Evolutionary conservation across 2,329 filamentous ascomycete species (phyloP).

Genomic region (Coleophoma cylindrospora): DNA sequence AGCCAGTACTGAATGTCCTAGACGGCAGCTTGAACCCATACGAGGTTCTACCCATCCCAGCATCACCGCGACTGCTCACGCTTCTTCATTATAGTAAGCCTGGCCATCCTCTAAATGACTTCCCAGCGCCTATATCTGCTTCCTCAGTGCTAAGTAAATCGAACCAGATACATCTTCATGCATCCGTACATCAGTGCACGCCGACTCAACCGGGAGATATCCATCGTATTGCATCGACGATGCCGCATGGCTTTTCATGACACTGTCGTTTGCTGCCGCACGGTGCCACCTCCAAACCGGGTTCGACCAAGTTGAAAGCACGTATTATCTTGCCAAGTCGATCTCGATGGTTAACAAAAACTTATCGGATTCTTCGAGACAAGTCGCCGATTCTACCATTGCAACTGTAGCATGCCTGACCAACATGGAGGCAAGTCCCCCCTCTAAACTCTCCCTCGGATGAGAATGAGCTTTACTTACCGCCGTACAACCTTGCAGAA

Average conservation of each 20-base stretch:
- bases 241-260: slow-evolving; percentile 1
- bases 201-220: not conserved
- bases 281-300: not conserved
- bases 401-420: not conserved
- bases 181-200: slow-evolving; percentile 1
- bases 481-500: not conserved
- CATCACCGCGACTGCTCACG: no score
- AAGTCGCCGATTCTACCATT: not conserved
- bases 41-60: no score
- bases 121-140: no score
- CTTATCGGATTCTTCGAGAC: not conserved
- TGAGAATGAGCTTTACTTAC: not conserved
- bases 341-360: not conserved
- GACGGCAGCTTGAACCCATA: no score
- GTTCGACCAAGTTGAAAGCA: not conserved
- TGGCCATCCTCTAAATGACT: no score
- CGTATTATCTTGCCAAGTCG: not conserved
- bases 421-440: not conserved
- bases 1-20: no score
- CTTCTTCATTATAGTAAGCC: no score
- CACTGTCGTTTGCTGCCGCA: not conserved
- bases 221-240: not conserved
- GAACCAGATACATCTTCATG: not conserved
- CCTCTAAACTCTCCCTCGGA: not conserved
- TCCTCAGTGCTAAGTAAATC: not conserved